A percentile compares a stretch with the other conserved stretches of the same genome.
Conservation (phyloP, 352 stramenopile species). For the Phytopythium chamaehyphon region DNA sequence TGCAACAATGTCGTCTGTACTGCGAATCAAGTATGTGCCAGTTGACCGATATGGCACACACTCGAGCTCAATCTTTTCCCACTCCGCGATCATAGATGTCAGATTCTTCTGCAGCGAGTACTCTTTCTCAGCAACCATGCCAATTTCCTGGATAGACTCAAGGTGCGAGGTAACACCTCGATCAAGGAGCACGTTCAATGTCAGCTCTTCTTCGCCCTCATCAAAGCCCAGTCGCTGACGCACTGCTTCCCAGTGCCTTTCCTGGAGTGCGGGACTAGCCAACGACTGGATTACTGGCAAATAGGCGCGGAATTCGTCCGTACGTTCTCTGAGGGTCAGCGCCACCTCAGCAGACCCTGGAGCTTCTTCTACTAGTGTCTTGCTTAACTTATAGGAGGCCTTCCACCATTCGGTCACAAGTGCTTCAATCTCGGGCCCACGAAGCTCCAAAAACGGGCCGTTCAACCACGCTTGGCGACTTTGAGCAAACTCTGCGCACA, state of each 20-base stretch:
- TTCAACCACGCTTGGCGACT: conserved; percentile 91
- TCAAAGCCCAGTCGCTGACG: conserved; percentile 89
- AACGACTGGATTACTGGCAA: conserved; percentile 91
- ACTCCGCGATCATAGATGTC: conserved; percentile 93
- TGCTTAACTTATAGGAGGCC: conserved; percentile 89
- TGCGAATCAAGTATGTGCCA: conserved; percentile 87
- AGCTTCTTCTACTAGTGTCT: conserved; percentile 84
- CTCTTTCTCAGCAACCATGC: conserved; percentile 93
- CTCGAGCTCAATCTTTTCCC: conserved; percentile 92
- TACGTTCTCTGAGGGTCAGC: conserved; percentile 85
- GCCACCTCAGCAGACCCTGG: conserved; percentile 88
- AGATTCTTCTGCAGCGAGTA: conserved; percentile 93
- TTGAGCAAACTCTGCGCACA: conserved; percentile 92
- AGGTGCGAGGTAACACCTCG: conserved; percentile 85
- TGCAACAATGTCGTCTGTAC: conserved; percentile 89
- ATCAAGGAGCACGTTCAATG: conserved; percentile 73
- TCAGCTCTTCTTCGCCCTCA: conserved; percentile 83
- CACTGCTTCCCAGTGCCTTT: conserved; percentile 90
- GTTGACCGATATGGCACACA: conserved; percentile 91
- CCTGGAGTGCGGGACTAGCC: conserved; percentile 89
- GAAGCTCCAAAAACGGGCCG: conserved; percentile 88
- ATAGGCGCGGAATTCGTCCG: conserved; percentile 90
- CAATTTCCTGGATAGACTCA: conserved; percentile 88
- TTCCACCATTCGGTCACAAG: conserved; percentile 94
- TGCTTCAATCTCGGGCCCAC: conserved; percentile 84